Evolutionary conservation across 23 red algal genomes (phyloP), one percentile per base, ranked within the genome.

Genomic region (Cyanidioschyzon merolae): DNA sequence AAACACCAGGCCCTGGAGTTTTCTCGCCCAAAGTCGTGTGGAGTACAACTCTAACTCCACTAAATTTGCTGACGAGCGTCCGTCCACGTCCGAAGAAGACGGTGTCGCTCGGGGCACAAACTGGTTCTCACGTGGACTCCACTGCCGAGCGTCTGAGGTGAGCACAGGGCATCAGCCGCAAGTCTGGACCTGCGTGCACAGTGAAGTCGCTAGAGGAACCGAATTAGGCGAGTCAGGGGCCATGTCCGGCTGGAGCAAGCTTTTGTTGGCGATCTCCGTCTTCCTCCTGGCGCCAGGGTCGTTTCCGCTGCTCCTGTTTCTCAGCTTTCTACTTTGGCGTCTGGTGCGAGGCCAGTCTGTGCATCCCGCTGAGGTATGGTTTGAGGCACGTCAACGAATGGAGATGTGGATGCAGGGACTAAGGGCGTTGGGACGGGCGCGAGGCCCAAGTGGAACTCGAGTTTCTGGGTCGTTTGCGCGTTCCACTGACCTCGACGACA

Each of bases 281-380:
- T 71, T 71, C 29, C 63, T 71, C 29, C 32, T 71, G 29, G 63
- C 63, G 32, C 63, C 63, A 7, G 63, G 63, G 12, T 32, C 63
- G 12, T 71, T 71, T 71, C 63, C 63, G 63, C n/a, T 35, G 63
- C 63, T 71, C 16, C 63, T 71, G 12, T 71, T 71, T 27, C 3
- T 35, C 29, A 27, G 12, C 12, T 35, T 71, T 25, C 12, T 71
- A 3, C 16, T 71, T 7, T 71, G 63, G 63, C 63, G 63, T 27
- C 32, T 25, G 21, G n/a, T 71, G 12, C 63, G 63, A 3, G 63
- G 63, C 63, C 16, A 71, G 32, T 25, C n/a, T 32, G n/a, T 71
- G 12, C 63, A 71, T 32, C 50, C 63, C n/a, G 63, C 32, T 7
- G 16, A 3, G 63, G 63, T 71, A 27, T 71, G 63, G 63, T 35